Percentiles rank a stretch among this genome's conserved stretches.
These are phyloP conservation scores for Melampsora americana DNA, from an alignment of 1,284 basidiomycete genomes.

Conservation along the genomic window DNA sequence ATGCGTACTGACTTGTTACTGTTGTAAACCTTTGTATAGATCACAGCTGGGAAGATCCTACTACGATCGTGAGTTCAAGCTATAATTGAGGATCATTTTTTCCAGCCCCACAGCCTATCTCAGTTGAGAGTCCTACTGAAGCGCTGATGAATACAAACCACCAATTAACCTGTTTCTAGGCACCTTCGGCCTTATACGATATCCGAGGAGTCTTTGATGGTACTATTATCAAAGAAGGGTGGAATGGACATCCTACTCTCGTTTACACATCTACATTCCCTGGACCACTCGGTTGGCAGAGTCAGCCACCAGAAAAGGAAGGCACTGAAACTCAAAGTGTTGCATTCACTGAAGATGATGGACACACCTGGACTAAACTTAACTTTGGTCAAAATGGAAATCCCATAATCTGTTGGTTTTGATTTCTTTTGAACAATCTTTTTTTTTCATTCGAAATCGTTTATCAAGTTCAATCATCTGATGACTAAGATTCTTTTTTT, in stretches of 20 bases:
- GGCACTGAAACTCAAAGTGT: conserved; percentile 48
- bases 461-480: neutral
- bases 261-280: conserved; percentile 48
- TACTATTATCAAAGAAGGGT: conserved; percentile 47
- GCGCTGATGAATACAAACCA: neutral
- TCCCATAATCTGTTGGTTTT: conserved; percentile 48
- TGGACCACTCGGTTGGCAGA: conserved; percentile 47
- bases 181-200: conserved; percentile 47
- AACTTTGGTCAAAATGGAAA: conserved; percentile 47
- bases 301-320: conserved; percentile 45
- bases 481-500: neutral
- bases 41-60: neutral
- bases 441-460: neutral
- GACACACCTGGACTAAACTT: conserved; percentile 49
- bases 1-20: neutral
- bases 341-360: conserved; percentile 49
- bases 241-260: conserved; percentile 46
- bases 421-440: conserved; percentile 15
- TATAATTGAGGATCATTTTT: neutral
- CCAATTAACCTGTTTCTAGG: conserved; percentile 17
- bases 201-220: conserved; percentile 50
- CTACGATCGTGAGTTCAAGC: neutral
- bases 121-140: neutral
- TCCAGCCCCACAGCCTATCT: neutral
- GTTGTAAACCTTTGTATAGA: neutral